Conservation (phyloP, 768 basidiomycete genomes). For the Lactifluus pinguis region DNA sequence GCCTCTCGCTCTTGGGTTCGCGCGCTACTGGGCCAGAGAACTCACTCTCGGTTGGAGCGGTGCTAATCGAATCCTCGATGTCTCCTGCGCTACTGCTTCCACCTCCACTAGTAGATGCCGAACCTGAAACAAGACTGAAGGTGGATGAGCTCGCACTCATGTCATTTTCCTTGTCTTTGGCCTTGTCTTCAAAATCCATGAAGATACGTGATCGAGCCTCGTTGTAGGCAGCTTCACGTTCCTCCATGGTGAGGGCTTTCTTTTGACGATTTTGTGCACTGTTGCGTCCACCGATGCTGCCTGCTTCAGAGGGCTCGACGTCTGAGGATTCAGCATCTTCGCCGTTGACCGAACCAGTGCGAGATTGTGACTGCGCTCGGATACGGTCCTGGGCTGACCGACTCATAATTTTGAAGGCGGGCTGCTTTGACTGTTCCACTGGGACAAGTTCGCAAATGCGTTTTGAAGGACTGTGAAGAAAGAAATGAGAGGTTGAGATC, state of each 20-base stretch:
- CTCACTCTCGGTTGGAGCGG: conserved; percentile 74
- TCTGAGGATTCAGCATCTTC: conserved; percentile 76
- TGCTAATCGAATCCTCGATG: conserved; percentile 58
- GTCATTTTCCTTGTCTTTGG: conserved; percentile 51
- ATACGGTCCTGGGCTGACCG: conserved; percentile 48
- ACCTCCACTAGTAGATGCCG: conserved; percentile 47
- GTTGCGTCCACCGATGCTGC: conserved; percentile 65
- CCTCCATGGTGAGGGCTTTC: conserved; percentile 71
- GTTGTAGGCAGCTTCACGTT: conserved; percentile 85
- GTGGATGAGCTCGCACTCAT: conserved; percentile 72
- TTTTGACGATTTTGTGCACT: conserved; percentile 47
- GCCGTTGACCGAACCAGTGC: conserved; percentile 59
- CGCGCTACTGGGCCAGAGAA: conserved; percentile 55
- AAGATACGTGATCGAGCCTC: conserved; percentile 82
- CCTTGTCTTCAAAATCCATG: conserved; percentile 67
- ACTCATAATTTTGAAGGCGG: conserved; percentile 86
- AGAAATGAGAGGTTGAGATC: conserved; percentile 15
- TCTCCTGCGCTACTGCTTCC: conserved; percentile 55
- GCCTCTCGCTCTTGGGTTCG: conserved; percentile 47
- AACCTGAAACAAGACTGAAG: conserved; percentile 60
- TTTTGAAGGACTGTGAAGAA: conserved; percentile 47
- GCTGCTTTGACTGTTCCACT: conserved; percentile 54
- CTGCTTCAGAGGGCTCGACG: conserved; percentile 69
- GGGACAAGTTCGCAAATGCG: conserved; percentile 73
- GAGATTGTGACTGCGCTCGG: conserved; percentile 53